Evolutionary conservation across 2,329 filamentous ascomycete genomes (phyloP).

Genomic region (Zasmidium cellare): DNA sequence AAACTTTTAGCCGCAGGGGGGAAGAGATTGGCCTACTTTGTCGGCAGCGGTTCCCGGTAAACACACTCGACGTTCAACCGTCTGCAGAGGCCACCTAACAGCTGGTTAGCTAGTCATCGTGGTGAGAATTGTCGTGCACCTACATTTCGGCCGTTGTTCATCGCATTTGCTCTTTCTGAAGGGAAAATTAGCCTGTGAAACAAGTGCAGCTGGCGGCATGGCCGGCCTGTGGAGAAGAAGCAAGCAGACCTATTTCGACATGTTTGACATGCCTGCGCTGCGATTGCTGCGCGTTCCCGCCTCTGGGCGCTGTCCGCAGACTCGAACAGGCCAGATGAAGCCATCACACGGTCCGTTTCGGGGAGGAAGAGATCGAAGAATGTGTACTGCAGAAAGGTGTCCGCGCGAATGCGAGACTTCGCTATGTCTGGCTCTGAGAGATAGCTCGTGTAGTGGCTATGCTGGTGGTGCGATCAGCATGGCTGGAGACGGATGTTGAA

Average conservation of each 20-base stretch:
- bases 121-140: slow-evolving; percentile 1
- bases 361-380: too few species aligned
- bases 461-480: not conserved
- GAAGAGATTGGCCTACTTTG: slow-evolving; percentile 57
- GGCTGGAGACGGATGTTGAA: not conserved
- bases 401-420: too few species aligned
- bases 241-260: slow-evolving; percentile 46
- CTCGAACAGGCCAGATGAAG: slow-evolving; percentile 13
- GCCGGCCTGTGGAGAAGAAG: not conserved
- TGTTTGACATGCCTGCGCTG: slow-evolving; percentile 59
- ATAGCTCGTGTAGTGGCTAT: not conserved
- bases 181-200: slow-evolving; percentile 3
- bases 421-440: too few species aligned
- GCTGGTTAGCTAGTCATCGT: slow-evolving; percentile 5
- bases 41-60: slow-evolving; percentile 62
- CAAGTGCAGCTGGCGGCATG: not conserved
- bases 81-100: slow-evolving; percentile 51
- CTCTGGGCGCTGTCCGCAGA: slow-evolving; percentile 30
- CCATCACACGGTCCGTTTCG: slow-evolving; percentile 7
- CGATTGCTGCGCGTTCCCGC: slow-evolving; percentile 51
- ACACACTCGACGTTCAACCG: slow-evolving; percentile 59
- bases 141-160: slow-evolving; percentile 61
- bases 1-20: too few species aligned
- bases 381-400: too few species aligned
- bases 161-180: slow-evolving; percentile 65